These are phyloP conservation scores for Xerocomus spinulosus DNA, from an alignment of 768 basidiomycete species.

Conservation along the genomic window DNA sequence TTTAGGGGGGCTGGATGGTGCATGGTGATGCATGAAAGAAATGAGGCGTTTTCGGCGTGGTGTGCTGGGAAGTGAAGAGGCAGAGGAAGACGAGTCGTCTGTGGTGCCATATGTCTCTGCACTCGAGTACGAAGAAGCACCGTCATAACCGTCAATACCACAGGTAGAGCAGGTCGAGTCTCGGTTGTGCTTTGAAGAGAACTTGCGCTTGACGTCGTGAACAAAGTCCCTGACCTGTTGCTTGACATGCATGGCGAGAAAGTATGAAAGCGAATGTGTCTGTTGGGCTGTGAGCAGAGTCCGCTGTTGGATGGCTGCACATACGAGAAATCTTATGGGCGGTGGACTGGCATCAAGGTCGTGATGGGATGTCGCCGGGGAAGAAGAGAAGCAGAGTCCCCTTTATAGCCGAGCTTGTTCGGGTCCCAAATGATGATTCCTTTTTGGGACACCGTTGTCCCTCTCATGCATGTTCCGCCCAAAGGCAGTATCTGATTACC, in stretches of 20 bases:
- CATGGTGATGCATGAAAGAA: slow-evolving; percentile 14
- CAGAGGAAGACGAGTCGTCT: slow-evolving; percentile 13
- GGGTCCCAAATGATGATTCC: slow-evolving; percentile 6
- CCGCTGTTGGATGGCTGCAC: background rate
- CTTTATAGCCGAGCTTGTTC: slow-evolving; percentile 16
- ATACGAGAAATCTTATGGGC: background rate
- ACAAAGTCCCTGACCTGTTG: slow-evolving; percentile 27
- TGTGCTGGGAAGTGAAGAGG: slow-evolving; percentile 2
- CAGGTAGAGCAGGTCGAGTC: slow-evolving; percentile 11
- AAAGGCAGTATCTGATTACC: slow-evolving; percentile 5
- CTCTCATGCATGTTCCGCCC: background rate
- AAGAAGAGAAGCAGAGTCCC: background rate
- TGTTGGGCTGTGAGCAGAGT: no score
- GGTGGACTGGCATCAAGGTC: background rate
- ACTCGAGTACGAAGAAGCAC: slow-evolving; percentile 10
- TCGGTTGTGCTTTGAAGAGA: slow-evolving; percentile 25
- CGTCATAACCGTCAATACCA: slow-evolving; percentile 7
- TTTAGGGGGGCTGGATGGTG: slow-evolving; percentile 4
- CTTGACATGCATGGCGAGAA: slow-evolving; percentile 29
- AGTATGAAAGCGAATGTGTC: slow-evolving; percentile 4
- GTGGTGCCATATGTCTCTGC: slow-evolving; percentile 6
- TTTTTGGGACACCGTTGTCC: background rate
- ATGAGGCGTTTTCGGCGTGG: slow-evolving; percentile 8
- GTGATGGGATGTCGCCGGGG: slow-evolving; percentile 2
- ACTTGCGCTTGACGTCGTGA: slow-evolving; percentile 30